Evolutionary conservation across 2,329 filamentous ascomycete species (phyloP), one percentile per base, ranked within the genome.

Genomic region (Pseudocercospora pini-densiflorae): DNA sequence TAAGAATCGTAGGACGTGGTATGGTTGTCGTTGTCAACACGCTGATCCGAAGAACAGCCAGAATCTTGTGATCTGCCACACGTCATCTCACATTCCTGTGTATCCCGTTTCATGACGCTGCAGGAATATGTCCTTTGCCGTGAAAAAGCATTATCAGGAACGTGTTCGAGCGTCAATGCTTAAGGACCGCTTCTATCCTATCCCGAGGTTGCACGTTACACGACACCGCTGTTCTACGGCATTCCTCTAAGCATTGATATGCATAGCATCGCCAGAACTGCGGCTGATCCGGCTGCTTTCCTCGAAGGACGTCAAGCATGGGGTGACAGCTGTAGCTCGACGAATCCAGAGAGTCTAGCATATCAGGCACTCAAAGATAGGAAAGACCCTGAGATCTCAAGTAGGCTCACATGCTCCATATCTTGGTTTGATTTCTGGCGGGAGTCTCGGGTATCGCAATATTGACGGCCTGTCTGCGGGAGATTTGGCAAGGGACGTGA

Each of bases 301-400:
- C 24, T 51, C 47, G 19, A 51, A 51, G 23, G 47, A 51, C 47
- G 47, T 31, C 51, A 31, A 55, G 51, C 51, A 55, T 33, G 51
- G 51, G 47, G 61, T 63, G 61, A 63, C 64, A 63, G 64, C 64
- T 63, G 61, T 36, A 33, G 59, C 47, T 66, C 59, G 60, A 63
- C 64, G 61, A 36, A 63, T 60, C 33, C 36, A 59, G 59, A 49
- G 21, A n/a, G 45, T 53, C 23, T 9, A 59, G 57, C 64, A 66
- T 61, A 53, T 49, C 47, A 24, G 24, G 45, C 36, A 31, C 9
- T 23, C 24, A 43, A 23, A 57, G 63, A 65, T 61, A 61, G 12
- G 21, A 36, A 54, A 65, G 59, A 47, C 59, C 59, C 58, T 55
- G 51, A 55, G 51, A 55, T 55, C 27, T 55, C 23, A 4, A 55